phyloP scores from a whole-genome alignment of 352 stramenopile genomes.

The Thalassiosira tumida region DNA sequence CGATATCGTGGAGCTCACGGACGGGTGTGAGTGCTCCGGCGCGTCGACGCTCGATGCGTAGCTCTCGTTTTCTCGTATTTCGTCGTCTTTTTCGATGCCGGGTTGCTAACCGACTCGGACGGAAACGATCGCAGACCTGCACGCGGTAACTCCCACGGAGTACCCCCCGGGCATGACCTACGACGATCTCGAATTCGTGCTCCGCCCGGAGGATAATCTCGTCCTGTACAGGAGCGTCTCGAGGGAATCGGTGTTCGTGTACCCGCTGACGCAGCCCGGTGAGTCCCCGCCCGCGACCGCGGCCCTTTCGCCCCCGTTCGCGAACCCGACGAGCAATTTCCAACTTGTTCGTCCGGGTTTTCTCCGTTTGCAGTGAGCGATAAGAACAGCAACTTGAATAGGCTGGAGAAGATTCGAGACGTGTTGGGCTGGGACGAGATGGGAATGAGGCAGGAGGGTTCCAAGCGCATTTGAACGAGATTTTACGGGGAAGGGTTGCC shows the following conservation, averaged over 20 bases:
- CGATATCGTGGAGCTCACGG: slow-evolving; percentile 87
- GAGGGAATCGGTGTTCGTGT: slow-evolving; percentile 88
- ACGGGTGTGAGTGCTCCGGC: slow-evolving; percentile 81
- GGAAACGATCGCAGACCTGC: slow-evolving; percentile 78
- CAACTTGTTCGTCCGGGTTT: too few relatives aligned
- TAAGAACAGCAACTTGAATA: slow-evolving; percentile 88
- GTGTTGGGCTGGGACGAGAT: slow-evolving; percentile 87
- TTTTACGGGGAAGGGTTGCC: too few relatives aligned
- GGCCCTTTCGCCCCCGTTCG: too few relatives aligned
- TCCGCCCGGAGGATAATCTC: slow-evolving; percentile 87
- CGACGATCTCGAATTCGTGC: slow-evolving; percentile 90
- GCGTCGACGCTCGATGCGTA: too few relatives aligned
- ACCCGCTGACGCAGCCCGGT: slow-evolving; percentile 88
- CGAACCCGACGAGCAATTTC: too few relatives aligned
- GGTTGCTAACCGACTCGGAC: too few relatives aligned
- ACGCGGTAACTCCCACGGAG: slow-evolving; percentile 84
- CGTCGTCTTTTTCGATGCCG: too few relatives aligned
- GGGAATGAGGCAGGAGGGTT: slow-evolving; percentile 83
- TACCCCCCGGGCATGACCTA: slow-evolving; percentile 82
- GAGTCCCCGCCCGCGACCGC: not conserved
- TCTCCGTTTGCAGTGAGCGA: too few relatives aligned
- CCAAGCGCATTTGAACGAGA: slow-evolving; percentile 67
- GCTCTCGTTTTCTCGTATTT: too few relatives aligned
- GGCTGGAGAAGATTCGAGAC: slow-evolving; percentile 87
- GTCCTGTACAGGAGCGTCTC: slow-evolving; percentile 88